Conservation (phyloP, 441 rosid genomes). For the Populus tomentosa region DNA sequence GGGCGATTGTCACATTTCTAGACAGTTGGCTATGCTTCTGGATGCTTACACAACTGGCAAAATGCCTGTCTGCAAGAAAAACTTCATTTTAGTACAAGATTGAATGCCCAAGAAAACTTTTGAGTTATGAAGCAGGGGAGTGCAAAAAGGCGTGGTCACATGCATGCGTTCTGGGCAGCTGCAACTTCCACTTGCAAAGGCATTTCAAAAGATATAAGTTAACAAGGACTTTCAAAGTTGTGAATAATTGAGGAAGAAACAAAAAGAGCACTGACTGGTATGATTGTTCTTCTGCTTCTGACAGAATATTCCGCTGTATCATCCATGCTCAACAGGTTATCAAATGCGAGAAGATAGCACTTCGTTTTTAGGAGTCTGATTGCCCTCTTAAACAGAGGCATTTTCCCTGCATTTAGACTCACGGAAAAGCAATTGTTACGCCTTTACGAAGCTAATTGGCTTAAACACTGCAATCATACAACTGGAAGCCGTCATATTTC, state of each 20-base stretch:
- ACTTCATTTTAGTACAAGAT: background rate
- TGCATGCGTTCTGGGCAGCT: background rate
- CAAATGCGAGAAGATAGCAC: no score
- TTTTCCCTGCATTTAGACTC: background rate
- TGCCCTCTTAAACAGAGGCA: background rate
- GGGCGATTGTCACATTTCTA: background rate
- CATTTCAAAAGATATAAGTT: background rate
- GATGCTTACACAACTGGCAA: background rate
- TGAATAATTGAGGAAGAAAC: no score
- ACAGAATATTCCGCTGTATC: no score
- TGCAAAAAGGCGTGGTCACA: no score
- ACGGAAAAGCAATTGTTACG: background rate
- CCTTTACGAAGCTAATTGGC: background rate
- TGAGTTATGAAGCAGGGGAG: no score
- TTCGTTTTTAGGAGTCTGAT: background rate
- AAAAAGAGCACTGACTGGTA: no score
- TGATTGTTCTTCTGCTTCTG: no score
- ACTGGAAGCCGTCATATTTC: background rate
- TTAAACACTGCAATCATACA: background rate
- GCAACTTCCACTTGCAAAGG: background rate
- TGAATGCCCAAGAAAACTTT: no score
- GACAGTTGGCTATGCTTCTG: background rate
- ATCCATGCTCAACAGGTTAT: no score
- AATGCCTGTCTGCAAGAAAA: background rate
- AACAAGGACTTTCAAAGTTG: no score